Conservation (phyloP, 1,139 yeast species). For the Geotrichum cucujoidarum region DNA sequence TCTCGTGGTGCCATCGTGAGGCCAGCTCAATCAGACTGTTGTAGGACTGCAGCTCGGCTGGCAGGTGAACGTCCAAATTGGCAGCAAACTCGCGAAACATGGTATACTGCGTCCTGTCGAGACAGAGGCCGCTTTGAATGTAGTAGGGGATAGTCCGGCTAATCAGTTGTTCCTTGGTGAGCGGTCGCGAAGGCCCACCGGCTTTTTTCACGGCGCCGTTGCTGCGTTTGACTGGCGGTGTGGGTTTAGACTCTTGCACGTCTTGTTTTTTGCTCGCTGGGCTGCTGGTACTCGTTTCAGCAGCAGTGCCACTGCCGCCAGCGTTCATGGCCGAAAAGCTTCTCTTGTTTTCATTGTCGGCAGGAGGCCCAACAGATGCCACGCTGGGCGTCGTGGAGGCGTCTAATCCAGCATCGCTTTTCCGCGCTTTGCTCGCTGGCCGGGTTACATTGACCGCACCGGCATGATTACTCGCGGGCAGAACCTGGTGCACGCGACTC, state of each 20-base stretch:
- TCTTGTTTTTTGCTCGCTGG: neutral
- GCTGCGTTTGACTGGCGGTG: slow-evolving; percentile 1
- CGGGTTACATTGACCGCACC: slow-evolving; percentile 7
- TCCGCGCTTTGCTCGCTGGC: neutral
- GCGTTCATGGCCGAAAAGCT: slow-evolving; percentile 18
- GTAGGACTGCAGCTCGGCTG: slow-evolving; percentile 19
- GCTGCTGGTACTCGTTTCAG: neutral
- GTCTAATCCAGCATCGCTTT: slow-evolving; percentile 2
- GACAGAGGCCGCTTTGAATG: slow-evolving; percentile 17
- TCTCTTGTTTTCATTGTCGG: slow-evolving; percentile 3
- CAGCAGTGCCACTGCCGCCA: slow-evolving; percentile 9
- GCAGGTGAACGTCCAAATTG: slow-evolving; percentile 14
- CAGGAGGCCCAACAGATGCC: neutral
- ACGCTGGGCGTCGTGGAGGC: slow-evolving; percentile 2
- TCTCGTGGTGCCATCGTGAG: slow-evolving; percentile 15
- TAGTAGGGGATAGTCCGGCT: slow-evolving; percentile 17
- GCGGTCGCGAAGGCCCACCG: slow-evolving; percentile 1
- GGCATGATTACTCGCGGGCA: slow-evolving; percentile 6
- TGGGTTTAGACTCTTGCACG: neutral
- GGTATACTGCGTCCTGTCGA: slow-evolving; percentile 16
- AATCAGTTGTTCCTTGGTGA: slow-evolving; percentile 16
- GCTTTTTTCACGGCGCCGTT: slow-evolving; percentile 9
- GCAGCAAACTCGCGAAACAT: slow-evolving; percentile 14
- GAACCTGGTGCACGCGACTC: slow-evolving; percentile 18
- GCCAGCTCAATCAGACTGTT: slow-evolving; percentile 17